phyloP scores from a whole-genome alignment of 306 rosid species.

The Parietaria judaica region DNA sequence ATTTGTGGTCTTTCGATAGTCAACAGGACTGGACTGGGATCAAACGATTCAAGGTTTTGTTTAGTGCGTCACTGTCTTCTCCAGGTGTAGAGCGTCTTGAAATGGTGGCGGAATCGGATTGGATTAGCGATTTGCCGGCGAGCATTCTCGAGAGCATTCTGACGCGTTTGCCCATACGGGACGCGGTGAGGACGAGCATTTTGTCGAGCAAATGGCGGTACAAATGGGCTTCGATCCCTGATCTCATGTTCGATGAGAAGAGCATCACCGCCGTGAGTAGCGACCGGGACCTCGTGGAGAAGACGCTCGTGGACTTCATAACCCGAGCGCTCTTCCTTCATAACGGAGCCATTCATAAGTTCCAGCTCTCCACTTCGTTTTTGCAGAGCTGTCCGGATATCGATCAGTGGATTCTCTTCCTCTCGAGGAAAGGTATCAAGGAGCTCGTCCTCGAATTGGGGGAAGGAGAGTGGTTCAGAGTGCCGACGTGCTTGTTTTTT shows the following conservation, averaged over 20 bases:
- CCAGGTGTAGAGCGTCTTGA: not conserved
- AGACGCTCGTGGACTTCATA: constrained; percentile 43
- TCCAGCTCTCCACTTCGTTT: constrained; percentile 42
- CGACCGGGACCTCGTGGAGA: constrained; percentile 30
- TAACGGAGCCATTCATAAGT: constrained; percentile 85
- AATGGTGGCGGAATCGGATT: constrained; percentile 58
- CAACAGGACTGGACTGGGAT: not conserved
- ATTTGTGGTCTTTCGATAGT: not conserved
- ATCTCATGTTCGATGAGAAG: constrained; percentile 65
- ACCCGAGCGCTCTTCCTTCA: constrained; percentile 71
- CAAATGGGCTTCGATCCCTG: constrained; percentile 60
- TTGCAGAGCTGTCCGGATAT: constrained; percentile 64
- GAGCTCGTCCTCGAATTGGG: constrained; percentile 68
- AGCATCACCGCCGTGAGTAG: constrained; percentile 26
- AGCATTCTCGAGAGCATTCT: constrained; percentile 75
- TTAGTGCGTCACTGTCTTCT: constrained; percentile 1
- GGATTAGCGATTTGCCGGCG: constrained; percentile 75
- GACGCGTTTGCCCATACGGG: constrained; percentile 53
- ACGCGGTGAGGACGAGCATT: constrained; percentile 69
- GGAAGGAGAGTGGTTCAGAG: constrained; percentile 62
- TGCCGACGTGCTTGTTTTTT: constrained; percentile 67
- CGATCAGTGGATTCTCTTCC: constrained; percentile 87
- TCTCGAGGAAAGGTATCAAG: constrained; percentile 66
- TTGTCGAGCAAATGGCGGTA: constrained; percentile 83
- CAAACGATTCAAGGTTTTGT: not conserved